A percentile compares a stretch with the other conserved stretches of the same genome.
phyloP scores from a whole-genome alignment of 192 early-diverging fungal genomes.

The Backusella tuberculispora region DNA sequence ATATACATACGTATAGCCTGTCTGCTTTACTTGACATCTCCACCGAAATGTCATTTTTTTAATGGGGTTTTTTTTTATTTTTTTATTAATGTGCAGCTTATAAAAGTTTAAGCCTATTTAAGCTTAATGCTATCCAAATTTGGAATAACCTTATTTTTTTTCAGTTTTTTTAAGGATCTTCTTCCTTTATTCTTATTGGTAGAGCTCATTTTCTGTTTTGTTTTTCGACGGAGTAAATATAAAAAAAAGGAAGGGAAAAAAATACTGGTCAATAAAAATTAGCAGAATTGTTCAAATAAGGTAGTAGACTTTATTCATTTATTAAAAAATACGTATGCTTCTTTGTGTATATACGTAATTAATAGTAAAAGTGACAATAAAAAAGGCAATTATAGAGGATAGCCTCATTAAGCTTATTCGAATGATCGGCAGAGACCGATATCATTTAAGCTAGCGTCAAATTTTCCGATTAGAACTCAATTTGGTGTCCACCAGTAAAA shows the following conservation, averaged over 20 bases:
- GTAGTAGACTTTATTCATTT: too few relatives aligned
- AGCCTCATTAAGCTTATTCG: background rate
- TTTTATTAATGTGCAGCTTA: background rate
- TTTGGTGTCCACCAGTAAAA: too few relatives aligned
- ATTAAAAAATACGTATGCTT: too few relatives aligned
- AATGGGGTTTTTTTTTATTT: background rate
- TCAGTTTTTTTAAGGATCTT: background rate
- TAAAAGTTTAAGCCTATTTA: too few relatives aligned
- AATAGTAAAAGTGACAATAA: too few relatives aligned
- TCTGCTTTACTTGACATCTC: too few relatives aligned
- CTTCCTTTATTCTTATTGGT: background rate
- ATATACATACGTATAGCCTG: too few relatives aligned
- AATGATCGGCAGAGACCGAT: conserved; percentile 13
- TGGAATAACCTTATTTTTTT: conserved; percentile 6
- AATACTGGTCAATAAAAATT: background rate
- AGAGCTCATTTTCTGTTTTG: background rate
- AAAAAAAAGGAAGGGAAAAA: background rate
- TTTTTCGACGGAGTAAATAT: background rate
- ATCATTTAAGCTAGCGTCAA: background rate
- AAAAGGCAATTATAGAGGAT: too few relatives aligned
- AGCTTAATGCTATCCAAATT: conserved; percentile 1
- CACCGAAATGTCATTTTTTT: too few relatives aligned
- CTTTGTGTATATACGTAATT: too few relatives aligned
- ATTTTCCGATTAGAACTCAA: too few relatives aligned
- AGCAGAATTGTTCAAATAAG: too few relatives aligned